Evolutionary conservation across 345 rosid genomes (phyloP).

Genomic region (Arabidopsis thaliana): TAIR10.1 NC_003070.9:19118001-19118500

Average conservation of each 20-base stretch:
- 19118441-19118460: conserved; percentile 58
- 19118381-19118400: conserved; percentile 70
- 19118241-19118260: conserved; percentile 74
- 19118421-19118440: conserved; percentile 72
- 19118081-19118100: conserved; percentile 67
- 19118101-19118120: conserved; percentile 53
- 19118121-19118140: conserved; percentile 85
- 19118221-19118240: conserved; percentile 70
- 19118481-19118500: conserved; percentile 86
- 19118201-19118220: conserved; percentile 94
- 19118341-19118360: conserved; percentile 68
- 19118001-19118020: conserved; percentile 70
- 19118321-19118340: conserved; percentile 90
- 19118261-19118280: conserved; percentile 58
- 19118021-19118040: conserved; percentile 98
- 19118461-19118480: conserved; percentile 87
- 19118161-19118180: conserved; percentile 82
- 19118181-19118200: conserved; percentile 64
- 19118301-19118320: conserved; percentile 66
- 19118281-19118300: conserved; percentile 85
- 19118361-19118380: conserved; percentile 96
- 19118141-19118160: conserved; percentile 86
- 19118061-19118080: conserved; percentile 58
- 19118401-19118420: conserved; percentile 49
- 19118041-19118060: conserved; percentile 64